phyloP scores from a whole-genome alignment of 495 filamentous ascomycete species.

The Daldinia grandis region DNA sequence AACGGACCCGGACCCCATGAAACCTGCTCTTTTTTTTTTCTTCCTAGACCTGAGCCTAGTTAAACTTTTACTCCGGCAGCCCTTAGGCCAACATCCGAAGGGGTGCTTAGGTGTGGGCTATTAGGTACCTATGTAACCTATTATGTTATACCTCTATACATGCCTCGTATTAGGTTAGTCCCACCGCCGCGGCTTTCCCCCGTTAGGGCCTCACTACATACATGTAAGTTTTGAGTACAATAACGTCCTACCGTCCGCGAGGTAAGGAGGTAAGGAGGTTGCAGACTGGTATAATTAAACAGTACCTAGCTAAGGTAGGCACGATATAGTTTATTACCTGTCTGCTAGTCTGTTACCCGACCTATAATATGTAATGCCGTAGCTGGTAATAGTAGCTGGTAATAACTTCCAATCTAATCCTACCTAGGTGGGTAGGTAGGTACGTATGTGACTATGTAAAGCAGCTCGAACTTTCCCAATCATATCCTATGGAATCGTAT shows the following conservation, averaged over 20 bases:
- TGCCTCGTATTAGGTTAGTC: neutral
- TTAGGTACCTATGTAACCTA: too few species aligned
- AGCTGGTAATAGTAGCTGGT: neutral
- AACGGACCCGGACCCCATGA: conserved; percentile 21
- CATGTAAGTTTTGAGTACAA: neutral
- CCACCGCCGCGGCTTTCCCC: neutral
- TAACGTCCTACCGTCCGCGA: neutral
- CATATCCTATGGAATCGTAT: neutral
- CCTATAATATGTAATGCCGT: neutral
- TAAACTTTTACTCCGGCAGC: conserved; percentile 5
- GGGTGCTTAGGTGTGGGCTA: conserved; percentile 6
- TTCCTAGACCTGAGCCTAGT: conserved; percentile 2
- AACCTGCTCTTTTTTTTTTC: conserved; percentile 9
- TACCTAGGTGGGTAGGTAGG: too few species aligned
- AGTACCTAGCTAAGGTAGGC: neutral
- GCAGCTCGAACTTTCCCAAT: neutral
- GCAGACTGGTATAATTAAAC: neutral
- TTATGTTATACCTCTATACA: neutral
- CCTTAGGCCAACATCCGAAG: conserved; percentile 17
- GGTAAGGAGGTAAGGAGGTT: neutral
- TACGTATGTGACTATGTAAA: too few species aligned
- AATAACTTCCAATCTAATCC: neutral
- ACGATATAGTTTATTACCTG: neutral
- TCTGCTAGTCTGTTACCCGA: neutral
- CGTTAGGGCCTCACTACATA: neutral